Evolutionary conservation across 2,329 filamentous ascomycete genomes (phyloP).

Genomic region (Fusarium sp.): DNA sequence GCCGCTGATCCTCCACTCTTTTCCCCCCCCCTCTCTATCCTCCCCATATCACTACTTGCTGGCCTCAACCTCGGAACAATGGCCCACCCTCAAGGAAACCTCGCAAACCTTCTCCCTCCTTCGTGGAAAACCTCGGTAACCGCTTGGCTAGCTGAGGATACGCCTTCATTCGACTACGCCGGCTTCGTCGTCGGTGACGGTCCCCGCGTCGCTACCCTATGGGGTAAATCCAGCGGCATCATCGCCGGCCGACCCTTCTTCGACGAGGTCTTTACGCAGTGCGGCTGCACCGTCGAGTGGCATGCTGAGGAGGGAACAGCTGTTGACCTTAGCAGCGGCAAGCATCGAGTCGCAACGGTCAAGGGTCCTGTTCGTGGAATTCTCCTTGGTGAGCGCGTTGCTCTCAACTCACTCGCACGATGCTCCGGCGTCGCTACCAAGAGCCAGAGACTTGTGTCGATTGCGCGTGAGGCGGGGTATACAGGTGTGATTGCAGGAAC

Average conservation of each 20-base stretch:
- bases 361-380: constrained; percentile 81
- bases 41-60: neutral
- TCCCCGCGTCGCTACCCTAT: constrained; percentile 71
- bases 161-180: constrained; percentile 95
- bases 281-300: constrained; percentile 94
- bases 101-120: constrained; percentile 80
- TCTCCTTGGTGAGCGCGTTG: constrained; percentile 92
- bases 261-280: constrained; percentile 89
- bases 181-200: constrained; percentile 91
- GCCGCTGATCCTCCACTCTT: neutral
- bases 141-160: constrained; percentile 94
- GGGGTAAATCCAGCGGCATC: constrained; percentile 78
- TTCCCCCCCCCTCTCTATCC: neutral
- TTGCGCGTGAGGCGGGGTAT: constrained; percentile 76
- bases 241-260: constrained; percentile 95
- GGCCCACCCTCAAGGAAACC: constrained; percentile 52
- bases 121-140: constrained; percentile 85
- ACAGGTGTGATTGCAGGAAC: constrained; percentile 89
- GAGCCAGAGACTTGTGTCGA: constrained; percentile 64
- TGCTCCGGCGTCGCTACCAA: constrained; percentile 91
- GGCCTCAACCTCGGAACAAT: constrained; percentile 10
- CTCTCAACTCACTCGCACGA: constrained; percentile 87
- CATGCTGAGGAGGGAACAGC: constrained; percentile 78
- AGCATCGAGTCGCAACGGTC: constrained; percentile 80
- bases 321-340: constrained; percentile 69